Base-by-base conservation (phyloP, 1,284 basidiomycete species). In the Irpex sp. region DNA sequence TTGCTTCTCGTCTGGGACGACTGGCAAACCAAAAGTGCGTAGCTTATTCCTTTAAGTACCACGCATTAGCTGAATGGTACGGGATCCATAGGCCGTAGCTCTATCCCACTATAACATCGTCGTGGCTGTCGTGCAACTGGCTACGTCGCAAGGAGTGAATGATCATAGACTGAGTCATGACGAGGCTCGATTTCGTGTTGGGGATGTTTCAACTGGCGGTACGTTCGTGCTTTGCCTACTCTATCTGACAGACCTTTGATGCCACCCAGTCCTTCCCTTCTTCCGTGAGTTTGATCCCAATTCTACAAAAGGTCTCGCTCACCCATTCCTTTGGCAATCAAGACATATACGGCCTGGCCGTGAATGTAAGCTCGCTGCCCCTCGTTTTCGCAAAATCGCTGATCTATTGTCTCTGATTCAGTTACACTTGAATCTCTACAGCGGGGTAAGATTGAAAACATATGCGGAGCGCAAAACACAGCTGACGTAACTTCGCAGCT, bases 1-100 rank as follows among this genome's bases (percentile, higher is more conserved):
- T 49, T 87, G 81, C 56, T 92, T 94, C 72, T 92, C 90, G 0
- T 90, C 87, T 61, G 93, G 92, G 15, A 94, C 93, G 1, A 94
- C 93, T 66, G 92, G 92, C 6, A 85, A 82, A 68, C 89, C 92
- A 1, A 94, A 94, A 3, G 58, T 59, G 3, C 33, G n/a, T 51
- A 15, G 11, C 31, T n/a, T n/a, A 39, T 19, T 36, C 26, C 17
- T 21, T 5, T 35, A 17, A 37, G 6, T 39, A n/a, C 6, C 11
- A 39, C 11, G 37, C 37, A 39, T 39, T n/a, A n/a, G 37, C 37
- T 39, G 37, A 39, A 39, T 39, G 37, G 5, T 13, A 11, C 11
- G 37, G 37, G 37, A 39, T 39, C 37, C 11, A 39, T 6, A 39
- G 37, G 91, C 90, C 6, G 86, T 93, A 31, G 80, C 79, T 13